Percentiles rank a stretch among this genome's conserved stretches.
These are phyloP conservation scores for Boletellus sp. DNA, from an alignment of 768 basidiomycete species.

Conservation along the genomic window DNA sequence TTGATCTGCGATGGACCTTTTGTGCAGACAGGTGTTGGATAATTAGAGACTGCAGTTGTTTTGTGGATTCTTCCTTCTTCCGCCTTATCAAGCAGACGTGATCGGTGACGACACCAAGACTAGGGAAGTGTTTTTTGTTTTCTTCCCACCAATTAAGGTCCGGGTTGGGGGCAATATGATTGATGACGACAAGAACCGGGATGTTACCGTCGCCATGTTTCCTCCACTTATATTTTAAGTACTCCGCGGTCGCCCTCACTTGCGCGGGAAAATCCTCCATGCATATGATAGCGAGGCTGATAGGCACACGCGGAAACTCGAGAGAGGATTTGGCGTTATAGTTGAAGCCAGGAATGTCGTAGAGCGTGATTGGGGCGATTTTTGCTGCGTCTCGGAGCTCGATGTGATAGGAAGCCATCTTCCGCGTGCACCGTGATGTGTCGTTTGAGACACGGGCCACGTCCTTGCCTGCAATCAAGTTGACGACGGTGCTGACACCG, in stretches of 20 bases:
- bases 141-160: slow-evolving; percentile 21
- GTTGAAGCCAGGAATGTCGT: slow-evolving; percentile 23
- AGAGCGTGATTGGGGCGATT: slow-evolving; percentile 15
- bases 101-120: slow-evolving; percentile 9
- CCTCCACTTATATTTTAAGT: slow-evolving; percentile 15
- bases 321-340: slow-evolving; percentile 17
- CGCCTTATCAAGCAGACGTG: slow-evolving; percentile 19
- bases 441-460: slow-evolving; percentile 20
- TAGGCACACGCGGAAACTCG: slow-evolving; percentile 17
- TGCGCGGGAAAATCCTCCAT: slow-evolving; percentile 20
- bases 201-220: slow-evolving; percentile 14
- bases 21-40: slow-evolving; percentile 13
- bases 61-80: slow-evolving; percentile 18
- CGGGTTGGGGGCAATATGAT: slow-evolving; percentile 18
- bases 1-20: background rate
- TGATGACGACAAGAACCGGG: slow-evolving; percentile 21
- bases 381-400: slow-evolving; percentile 9
- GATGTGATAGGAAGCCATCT: slow-evolving; percentile 12
- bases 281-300: slow-evolving; percentile 22
- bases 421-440: slow-evolving; percentile 17
- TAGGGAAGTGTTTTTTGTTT: slow-evolving; percentile 19
- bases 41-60: slow-evolving; percentile 13
- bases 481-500: slow-evolving; percentile 30
- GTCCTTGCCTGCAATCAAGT: slow-evolving; percentile 24
- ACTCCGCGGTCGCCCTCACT: slow-evolving; percentile 19